Percentiles rank a stretch among this genome's conserved stretches.
phyloP scores from a whole-genome alignment of 371 early-diverging fungal species.

The Mortierella sp. region DNA sequence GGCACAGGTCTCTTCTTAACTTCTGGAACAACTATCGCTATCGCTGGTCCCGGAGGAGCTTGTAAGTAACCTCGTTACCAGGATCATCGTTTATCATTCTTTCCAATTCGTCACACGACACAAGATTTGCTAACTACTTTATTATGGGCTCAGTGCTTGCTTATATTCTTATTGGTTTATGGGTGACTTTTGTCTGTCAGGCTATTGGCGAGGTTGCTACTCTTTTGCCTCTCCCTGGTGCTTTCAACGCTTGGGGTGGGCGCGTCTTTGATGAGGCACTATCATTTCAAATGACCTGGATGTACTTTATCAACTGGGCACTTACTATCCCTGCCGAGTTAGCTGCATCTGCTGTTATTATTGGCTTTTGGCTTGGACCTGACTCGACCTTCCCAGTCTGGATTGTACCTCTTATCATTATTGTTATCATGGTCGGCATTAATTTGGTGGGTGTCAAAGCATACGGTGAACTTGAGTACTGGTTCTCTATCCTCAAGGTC shows the following conservation, averaged over 20 bases:
- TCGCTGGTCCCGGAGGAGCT: constrained; percentile 86
- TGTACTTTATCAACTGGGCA: constrained; percentile 89
- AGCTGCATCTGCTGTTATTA: constrained; percentile 81
- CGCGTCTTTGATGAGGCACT: constrained; percentile 87
- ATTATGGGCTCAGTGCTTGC: constrained; percentile 63
- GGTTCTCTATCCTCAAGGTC: constrained; percentile 80
- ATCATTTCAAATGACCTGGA: constrained; percentile 69
- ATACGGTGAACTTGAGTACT: constrained; percentile 82
- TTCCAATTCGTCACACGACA: too few species aligned
- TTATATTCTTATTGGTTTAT: constrained; percentile 76
- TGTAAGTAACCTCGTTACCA: constrained; percentile 25
- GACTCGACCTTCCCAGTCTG: constrained; percentile 60
- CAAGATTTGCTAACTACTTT: too few species aligned
- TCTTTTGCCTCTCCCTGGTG: constrained; percentile 84
- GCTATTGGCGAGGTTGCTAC: constrained; percentile 91
- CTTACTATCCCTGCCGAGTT: constrained; percentile 86
- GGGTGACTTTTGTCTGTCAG: constrained; percentile 86
- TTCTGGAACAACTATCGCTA: constrained; percentile 80
- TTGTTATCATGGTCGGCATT: constrained; percentile 68
- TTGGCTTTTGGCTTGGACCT: constrained; percentile 79
- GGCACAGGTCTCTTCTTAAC: constrained; percentile 92
- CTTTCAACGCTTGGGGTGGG: constrained; percentile 85
- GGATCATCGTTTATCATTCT: too few species aligned
- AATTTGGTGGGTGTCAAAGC: constrained; percentile 77
- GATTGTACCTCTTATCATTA: constrained; percentile 71